Evolutionary conservation across 768 basidiomycete genomes (phyloP).

Genomic region (Phanerochaete sordida): DNA sequence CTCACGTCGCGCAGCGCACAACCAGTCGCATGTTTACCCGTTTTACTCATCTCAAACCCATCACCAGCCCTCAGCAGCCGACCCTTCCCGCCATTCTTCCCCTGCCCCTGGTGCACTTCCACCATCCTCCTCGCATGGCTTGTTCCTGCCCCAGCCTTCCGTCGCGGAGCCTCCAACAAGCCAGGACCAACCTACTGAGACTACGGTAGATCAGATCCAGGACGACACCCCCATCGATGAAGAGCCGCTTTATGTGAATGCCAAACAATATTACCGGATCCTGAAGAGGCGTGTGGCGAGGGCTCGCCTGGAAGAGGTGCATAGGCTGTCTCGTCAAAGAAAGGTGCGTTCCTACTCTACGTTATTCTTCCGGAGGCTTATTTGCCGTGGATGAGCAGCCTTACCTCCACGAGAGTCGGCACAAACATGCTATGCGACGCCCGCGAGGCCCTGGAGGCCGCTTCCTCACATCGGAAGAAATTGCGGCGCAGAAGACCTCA

Average conservation of each 20-base stretch:
- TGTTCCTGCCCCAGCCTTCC: conserved; percentile 14
- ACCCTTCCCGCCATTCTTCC: conserved; percentile 26
- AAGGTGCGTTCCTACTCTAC: conserved; percentile 53
- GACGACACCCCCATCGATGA: conserved; percentile 66
- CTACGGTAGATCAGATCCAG: conserved; percentile 28
- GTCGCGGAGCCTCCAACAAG: conserved; percentile 21
- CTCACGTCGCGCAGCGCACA: conserved; percentile 16
- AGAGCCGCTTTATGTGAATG: conserved; percentile 98
- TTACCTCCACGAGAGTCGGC: conserved; percentile 96
- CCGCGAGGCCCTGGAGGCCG: conserved; percentile 96
- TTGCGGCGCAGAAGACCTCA: conserved; percentile 70
- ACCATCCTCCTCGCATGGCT: not conserved
- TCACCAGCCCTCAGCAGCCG: conserved; percentile 16
- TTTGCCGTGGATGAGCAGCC: conserved; percentile 37
- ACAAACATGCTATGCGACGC: conserved; percentile 96
- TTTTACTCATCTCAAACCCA: conserved; percentile 13
- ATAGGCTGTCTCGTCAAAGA: conserved; percentile 86
- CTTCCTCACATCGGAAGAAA: conserved; percentile 96
- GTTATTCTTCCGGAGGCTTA: not conserved
- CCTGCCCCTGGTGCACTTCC: conserved; percentile 15
- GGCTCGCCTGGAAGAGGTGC: conserved; percentile 90
- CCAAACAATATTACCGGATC: conserved; percentile 98
- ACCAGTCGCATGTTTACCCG: conserved; percentile 14
- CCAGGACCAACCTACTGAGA: conserved; percentile 19
- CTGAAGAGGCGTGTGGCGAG: conserved; percentile 91